phyloP scores from a whole-genome alignment of 73 alveolate species.

The Stentor coeruleus region DNA sequence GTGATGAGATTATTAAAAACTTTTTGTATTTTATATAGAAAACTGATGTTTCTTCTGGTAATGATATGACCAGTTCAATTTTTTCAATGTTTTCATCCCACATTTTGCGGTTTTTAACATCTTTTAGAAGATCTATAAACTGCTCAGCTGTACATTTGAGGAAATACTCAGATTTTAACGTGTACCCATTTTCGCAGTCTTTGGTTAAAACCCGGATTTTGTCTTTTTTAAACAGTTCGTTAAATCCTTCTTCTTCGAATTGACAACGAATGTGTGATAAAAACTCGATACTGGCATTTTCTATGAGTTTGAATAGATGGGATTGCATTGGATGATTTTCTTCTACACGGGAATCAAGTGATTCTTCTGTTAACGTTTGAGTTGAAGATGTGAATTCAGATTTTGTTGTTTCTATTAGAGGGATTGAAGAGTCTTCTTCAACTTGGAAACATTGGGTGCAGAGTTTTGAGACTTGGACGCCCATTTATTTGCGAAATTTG shows the following conservation, averaged over 20 bases:
- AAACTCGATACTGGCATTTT: neutral
- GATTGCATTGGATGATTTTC: neutral
- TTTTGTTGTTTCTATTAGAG: neutral
- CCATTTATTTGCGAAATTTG: conserved; percentile 5
- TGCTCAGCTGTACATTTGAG: neutral
- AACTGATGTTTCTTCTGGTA: neutral
- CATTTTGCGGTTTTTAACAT: neutral
- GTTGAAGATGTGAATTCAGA: neutral
- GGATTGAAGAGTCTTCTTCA: neutral
- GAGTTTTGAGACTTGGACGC: neutral
- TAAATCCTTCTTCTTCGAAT: neutral
- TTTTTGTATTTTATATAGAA: neutral
- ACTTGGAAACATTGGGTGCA: neutral
- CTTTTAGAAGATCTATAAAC: neutral
- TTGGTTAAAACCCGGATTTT: neutral
- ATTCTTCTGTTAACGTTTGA: neutral
- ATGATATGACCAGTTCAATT: neutral
- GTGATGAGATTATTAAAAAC: neutral
- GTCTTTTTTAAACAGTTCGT: neutral
- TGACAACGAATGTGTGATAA: neutral
- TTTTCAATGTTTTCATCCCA: neutral
- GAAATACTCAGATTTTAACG: neutral
- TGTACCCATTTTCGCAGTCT: neutral
- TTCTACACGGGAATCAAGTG: no score
- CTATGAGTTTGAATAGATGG: neutral